phyloP scores from a whole-genome alignment of 2,329 filamentous ascomycete species.

The Diaporthe humulicola region DNA sequence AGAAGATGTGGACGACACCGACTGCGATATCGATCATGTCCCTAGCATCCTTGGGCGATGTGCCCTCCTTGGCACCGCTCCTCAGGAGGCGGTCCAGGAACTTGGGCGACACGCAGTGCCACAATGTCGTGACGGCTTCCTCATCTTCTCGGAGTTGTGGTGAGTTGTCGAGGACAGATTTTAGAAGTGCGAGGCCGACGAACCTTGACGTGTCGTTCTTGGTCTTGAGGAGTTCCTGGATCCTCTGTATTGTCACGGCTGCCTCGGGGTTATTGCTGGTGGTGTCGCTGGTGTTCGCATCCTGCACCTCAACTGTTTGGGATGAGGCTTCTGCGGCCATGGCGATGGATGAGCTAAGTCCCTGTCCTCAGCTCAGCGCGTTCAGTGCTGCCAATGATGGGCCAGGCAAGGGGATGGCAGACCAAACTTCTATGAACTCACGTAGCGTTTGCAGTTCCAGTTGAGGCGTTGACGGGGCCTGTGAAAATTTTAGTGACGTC shows the following conservation, averaged over 20 bases:
- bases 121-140: conserved; percentile 61
- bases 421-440: too few species aligned
- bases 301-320: conserved; percentile 3
- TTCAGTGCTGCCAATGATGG: not conserved
- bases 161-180: conserved; percentile 74
- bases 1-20: conserved; percentile 73
- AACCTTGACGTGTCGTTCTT: conserved; percentile 78
- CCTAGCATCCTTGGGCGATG: conserved; percentile 59
- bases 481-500: conserved; percentile 29
- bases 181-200: conserved; percentile 75
- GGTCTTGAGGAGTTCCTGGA: conserved; percentile 67
- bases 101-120: conserved; percentile 71
- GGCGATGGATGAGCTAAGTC: not conserved
- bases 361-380: not conserved
- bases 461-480: not conserved
- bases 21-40: conserved; percentile 75
- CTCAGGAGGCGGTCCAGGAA: conserved; percentile 75
- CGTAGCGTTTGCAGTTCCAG: not conserved
- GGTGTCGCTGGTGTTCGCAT: not conserved
- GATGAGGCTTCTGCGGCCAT: conserved; percentile 11
- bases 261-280: conserved; percentile 1
- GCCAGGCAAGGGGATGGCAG: not conserved
- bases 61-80: conserved; percentile 57
- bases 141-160: conserved; percentile 63
- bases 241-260: conserved; percentile 57